Evolutionary conservation across 2,329 filamentous ascomycete genomes (phyloP).

Genomic region (Neopestalotiopsis sp.): DNA sequence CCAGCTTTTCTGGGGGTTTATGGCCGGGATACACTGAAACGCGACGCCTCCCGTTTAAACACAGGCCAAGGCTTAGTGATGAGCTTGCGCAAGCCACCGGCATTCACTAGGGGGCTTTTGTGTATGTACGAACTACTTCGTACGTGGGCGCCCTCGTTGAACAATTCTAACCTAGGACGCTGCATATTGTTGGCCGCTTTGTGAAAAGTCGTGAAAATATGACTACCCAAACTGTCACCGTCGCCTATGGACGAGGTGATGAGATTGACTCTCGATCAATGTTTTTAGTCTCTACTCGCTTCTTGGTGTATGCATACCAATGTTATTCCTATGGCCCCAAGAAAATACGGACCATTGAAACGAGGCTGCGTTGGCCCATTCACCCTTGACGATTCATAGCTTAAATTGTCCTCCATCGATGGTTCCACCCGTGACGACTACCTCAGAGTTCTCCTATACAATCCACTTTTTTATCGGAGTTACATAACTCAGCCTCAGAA

Average conservation of each 20-base stretch:
- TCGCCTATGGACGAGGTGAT: too few species aligned
- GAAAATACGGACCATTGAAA: not conserved
- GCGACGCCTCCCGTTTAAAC: not conserved
- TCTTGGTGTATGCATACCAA: not conserved
- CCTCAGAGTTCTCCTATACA: not conserved
- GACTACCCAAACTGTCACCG: too few species aligned
- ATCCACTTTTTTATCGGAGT: not conserved
- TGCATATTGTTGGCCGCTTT: too few species aligned
- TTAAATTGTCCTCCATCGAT: not conserved
- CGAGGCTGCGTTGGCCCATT: not conserved
- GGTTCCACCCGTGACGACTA: not conserved
- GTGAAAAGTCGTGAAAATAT: too few species aligned
- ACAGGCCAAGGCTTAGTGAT: not conserved
- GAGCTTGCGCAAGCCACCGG: constrained; percentile 1
- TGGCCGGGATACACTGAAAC: not conserved
- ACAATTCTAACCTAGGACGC: too few species aligned
- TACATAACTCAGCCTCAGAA: not conserved
- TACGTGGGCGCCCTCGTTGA: not conserved
- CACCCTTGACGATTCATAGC: not conserved
- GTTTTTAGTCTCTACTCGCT: not conserved
- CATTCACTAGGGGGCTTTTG: not conserved
- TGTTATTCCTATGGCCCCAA: not conserved
- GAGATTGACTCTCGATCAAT: not conserved
- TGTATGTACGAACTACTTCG: not conserved
- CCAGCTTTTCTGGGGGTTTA: constrained; percentile 1